Conservation (phyloP, 768 basidiomycete genomes). For the Lactarius psammicola region DNA sequence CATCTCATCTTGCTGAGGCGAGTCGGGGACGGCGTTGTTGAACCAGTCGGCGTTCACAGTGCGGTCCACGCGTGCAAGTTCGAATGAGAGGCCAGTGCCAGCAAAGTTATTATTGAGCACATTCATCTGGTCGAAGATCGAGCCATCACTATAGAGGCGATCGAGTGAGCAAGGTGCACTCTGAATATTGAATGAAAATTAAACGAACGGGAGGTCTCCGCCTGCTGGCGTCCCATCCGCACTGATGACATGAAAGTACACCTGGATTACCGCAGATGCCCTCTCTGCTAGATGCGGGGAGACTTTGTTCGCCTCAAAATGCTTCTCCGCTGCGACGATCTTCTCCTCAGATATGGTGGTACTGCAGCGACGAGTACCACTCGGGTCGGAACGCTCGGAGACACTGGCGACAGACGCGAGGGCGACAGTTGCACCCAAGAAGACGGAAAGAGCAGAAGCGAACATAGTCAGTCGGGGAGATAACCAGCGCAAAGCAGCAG, state of each 20-base stretch:
- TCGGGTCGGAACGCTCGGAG: conserved; percentile 26
- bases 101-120: conserved; percentile 45
- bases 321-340: conserved; percentile 39
- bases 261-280: conserved; percentile 33
- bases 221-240: conserved; percentile 40
- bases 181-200: neutral
- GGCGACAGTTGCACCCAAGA: conserved; percentile 34
- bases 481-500: neutral
- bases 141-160: conserved; percentile 32
- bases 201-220: conserved; percentile 46
- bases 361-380: conserved; percentile 1
- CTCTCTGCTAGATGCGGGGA: conserved; percentile 16
- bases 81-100: conserved; percentile 40
- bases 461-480: neutral
- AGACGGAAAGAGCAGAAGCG: conserved; percentile 32
- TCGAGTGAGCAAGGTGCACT: conserved; percentile 3
- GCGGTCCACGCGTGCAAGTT: conserved; percentile 42
- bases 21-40: conserved; percentile 40
- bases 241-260: conserved; percentile 48
- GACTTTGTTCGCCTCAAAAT: conserved; percentile 44
- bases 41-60: conserved; percentile 51
- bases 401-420: conserved; percentile 32
- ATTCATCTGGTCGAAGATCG: conserved; percentile 43
- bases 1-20: conserved; percentile 45
- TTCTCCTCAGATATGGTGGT: conserved; percentile 37